phyloP scores from a whole-genome alignment of 164 flowering plant species.

The Magnolia officinalis region DNA sequence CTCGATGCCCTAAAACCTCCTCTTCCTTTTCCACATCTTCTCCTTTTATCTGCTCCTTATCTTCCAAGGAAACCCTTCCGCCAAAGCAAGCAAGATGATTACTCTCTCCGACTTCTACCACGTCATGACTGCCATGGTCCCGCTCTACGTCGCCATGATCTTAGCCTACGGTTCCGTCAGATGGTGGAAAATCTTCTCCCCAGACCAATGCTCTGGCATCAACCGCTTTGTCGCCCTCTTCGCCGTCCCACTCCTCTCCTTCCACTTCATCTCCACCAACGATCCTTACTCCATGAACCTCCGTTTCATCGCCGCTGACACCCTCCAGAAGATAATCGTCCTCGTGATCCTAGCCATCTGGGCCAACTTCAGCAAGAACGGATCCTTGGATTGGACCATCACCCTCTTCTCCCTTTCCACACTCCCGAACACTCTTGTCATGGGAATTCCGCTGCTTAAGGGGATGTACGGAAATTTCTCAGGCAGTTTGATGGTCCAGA shows the following conservation, averaged over 20 bases:
- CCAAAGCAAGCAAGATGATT: slow-evolving; percentile 44
- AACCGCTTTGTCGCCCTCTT: slow-evolving; percentile 19
- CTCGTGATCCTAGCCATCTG: slow-evolving; percentile 17
- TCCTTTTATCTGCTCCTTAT: not conserved
- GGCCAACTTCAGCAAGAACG: not conserved
- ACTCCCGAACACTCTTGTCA: slow-evolving; percentile 28
- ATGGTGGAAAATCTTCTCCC: slow-evolving; percentile 15
- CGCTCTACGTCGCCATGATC: slow-evolving; percentile 30
- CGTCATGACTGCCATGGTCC: slow-evolving; percentile 23
- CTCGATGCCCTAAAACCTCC: slow-evolving; percentile 17
- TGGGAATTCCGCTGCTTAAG: slow-evolving; percentile 25
- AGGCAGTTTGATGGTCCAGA: slow-evolving; percentile 20
- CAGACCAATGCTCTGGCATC: slow-evolving; percentile 20
- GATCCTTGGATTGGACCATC: slow-evolving; percentile 19
- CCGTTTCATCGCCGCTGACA: slow-evolving; percentile 26
- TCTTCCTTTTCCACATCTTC: not conserved
- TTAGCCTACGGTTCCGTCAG: slow-evolving; percentile 28
- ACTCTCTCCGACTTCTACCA: slow-evolving; percentile 26
- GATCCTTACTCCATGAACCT: slow-evolving; percentile 25
- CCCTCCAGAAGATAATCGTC: slow-evolving; percentile 24
- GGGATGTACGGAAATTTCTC: slow-evolving; percentile 23
- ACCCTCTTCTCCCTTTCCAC: slow-evolving; percentile 26
- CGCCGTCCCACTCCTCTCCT: slow-evolving; percentile 20
- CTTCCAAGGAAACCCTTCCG: slow-evolving; percentile 1
- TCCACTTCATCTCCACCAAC: slow-evolving; percentile 25